phyloP scores from a whole-genome alignment of 352 stramenopile species.

The Pythium biforme region DNA sequence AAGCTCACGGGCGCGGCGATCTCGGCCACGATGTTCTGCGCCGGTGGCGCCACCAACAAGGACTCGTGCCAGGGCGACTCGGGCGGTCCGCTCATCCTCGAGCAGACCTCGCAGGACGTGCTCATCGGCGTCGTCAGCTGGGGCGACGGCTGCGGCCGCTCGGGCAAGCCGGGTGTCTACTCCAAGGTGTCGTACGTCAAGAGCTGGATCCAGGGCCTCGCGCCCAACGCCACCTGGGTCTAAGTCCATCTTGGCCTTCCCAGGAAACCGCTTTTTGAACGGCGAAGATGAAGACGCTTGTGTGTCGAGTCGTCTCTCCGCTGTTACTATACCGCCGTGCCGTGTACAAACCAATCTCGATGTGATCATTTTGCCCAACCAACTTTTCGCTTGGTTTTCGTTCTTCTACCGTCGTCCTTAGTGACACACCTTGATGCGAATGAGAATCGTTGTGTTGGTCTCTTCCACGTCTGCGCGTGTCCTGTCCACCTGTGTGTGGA shows the following conservation, averaged over 20 bases:
- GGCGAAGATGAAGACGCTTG: not conserved
- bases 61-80: slow-evolving; percentile 59
- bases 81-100: slow-evolving; percentile 43
- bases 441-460: too few relatives aligned
- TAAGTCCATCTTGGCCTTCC: too few relatives aligned
- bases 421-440: too few relatives aligned
- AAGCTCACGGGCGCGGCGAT: slow-evolving; percentile 4
- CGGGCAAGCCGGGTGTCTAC: slow-evolving; percentile 53
- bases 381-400: too few relatives aligned
- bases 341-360: not conserved
- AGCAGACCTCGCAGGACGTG: slow-evolving; percentile 31
- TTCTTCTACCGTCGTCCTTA: too few relatives aligned
- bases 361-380: not conserved
- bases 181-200: slow-evolving; percentile 41
- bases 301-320: too few relatives aligned
- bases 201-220: slow-evolving; percentile 44
- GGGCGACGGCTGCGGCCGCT: slow-evolving; percentile 46
- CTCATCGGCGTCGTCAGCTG: slow-evolving; percentile 56
- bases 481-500: too few relatives aligned
- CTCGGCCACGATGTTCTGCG: slow-evolving; percentile 45
- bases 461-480: too few relatives aligned
- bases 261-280: not conserved
- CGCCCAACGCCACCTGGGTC: slow-evolving; percentile 1
- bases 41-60: slow-evolving; percentile 33
- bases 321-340: not conserved